phyloP scores from a whole-genome alignment of 2,329 filamentous ascomycete genomes.

The Grosmannia clavigera region DNA sequence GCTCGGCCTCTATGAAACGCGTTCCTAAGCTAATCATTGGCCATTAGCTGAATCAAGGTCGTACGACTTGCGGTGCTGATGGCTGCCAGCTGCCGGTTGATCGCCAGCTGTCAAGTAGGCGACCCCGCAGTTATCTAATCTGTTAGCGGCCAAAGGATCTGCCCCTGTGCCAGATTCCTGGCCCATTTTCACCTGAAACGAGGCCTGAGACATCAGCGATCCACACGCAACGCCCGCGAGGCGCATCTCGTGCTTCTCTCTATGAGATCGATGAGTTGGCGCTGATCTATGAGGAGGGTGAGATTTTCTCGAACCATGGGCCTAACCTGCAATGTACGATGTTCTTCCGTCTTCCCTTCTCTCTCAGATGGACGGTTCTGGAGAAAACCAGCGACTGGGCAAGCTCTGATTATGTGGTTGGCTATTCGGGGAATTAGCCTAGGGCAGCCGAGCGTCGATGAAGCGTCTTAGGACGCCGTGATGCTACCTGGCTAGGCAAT shows the following conservation, averaged over 20 bases:
- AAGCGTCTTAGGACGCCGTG: constrained; percentile 7
- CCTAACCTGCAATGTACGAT: too few species aligned
- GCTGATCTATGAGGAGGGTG: too few species aligned
- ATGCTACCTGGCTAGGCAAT: not conserved
- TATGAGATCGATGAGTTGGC: too few species aligned
- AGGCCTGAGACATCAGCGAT: not conserved
- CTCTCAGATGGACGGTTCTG: too few species aligned
- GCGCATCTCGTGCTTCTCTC: too few species aligned
- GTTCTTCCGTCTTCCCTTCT: too few species aligned
- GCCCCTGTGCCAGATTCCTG: not conserved
- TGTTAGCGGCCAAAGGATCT: not conserved
- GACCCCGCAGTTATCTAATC: not conserved
- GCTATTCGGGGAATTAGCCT: not conserved
- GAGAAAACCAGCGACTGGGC: not conserved
- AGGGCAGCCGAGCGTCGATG: constrained; percentile 13
- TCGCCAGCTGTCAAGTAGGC: not conserved
- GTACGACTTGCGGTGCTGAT: not conserved
- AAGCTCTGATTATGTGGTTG: not conserved
- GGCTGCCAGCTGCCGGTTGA: not conserved
- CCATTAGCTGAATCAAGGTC: not conserved
- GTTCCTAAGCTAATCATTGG: too few species aligned
- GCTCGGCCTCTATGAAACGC: too few species aligned
- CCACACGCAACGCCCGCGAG: not conserved
- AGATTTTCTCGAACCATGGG: too few species aligned
- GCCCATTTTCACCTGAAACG: not conserved